Conservation (phyloP, 73 alveolate genomes). For the Uronychia binucleata region DNA sequence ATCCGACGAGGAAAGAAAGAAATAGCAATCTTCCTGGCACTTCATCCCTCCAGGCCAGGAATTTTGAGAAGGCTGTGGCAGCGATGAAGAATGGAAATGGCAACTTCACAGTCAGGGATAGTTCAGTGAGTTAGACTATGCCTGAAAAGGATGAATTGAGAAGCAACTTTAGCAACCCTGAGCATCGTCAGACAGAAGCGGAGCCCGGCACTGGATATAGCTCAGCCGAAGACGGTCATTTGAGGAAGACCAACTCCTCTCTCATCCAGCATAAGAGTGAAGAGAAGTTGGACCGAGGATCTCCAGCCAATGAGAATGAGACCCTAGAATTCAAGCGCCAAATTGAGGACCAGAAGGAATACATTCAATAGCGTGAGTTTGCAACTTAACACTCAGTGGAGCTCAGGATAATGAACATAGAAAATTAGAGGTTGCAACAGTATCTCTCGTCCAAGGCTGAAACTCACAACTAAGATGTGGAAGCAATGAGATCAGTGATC, state of each 20-base stretch:
- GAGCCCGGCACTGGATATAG: neutral
- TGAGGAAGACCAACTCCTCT: neutral
- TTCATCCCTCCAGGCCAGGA: neutral
- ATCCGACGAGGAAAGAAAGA: too few relatives aligned
- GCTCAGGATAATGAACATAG: neutral
- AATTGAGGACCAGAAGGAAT: neutral
- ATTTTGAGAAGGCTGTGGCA: neutral
- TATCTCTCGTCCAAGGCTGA: neutral
- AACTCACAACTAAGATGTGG: neutral
- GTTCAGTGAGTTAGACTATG: neutral
- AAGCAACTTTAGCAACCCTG: neutral
- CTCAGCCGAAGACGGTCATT: neutral
- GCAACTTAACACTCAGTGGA: neutral
- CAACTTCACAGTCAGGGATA: neutral
- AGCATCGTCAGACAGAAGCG: neutral
- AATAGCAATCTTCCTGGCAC: too few relatives aligned
- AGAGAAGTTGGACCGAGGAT: neutral
- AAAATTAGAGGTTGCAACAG: neutral
- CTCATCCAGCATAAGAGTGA: neutral
- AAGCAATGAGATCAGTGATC: neutral
- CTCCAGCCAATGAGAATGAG: neutral
- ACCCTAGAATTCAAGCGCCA: neutral
- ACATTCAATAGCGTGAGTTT: neutral
- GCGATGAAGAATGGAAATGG: neutral
- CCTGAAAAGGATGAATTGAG: neutral